A percentile compares a stretch with the other conserved stretches of the same genome.
Conservation (phyloP, 371 early-diverging fungal genomes). For the Amoeboradix gromovi region DNA sequence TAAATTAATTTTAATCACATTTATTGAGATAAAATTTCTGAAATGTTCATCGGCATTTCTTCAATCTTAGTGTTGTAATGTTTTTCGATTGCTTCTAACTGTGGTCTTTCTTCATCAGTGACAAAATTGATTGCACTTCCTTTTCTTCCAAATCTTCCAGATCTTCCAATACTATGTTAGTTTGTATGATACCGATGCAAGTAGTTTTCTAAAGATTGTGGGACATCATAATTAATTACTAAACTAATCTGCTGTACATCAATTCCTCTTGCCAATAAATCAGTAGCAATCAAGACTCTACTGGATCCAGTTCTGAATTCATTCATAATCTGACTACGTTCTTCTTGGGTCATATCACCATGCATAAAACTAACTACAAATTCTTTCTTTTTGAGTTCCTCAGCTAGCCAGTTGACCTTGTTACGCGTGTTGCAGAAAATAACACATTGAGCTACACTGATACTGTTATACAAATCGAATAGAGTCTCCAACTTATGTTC, state of each 20-base stretch:
- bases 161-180: conserved; percentile 51
- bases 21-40: neutral
- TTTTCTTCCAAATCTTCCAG: conserved; percentile 89
- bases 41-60: conserved; percentile 67
- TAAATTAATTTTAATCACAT: too few relatives aligned
- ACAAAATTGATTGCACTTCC: conserved; percentile 96
- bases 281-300: conserved; percentile 77
- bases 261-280: conserved; percentile 85
- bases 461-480: conserved; percentile 80
- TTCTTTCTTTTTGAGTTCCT: conserved; percentile 61
- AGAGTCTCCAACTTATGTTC: conserved; percentile 87
- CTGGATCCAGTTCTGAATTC: conserved; percentile 71
- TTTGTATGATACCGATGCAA: conserved; percentile 35
- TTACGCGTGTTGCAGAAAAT: conserved; percentile 95
- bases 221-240: conserved; percentile 93
- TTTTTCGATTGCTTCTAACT: conserved; percentile 64
- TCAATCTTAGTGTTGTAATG: conserved; percentile 81
- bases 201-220: conserved; percentile 68
- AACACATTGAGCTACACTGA: conserved; percentile 90
- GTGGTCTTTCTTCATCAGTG: conserved; percentile 49
- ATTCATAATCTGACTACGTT: conserved; percentile 86
- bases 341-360: conserved; percentile 89
- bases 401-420: conserved; percentile 89
- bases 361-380: conserved; percentile 95
- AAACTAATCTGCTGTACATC: conserved; percentile 90